phyloP scores from a whole-genome alignment of 306 rosid species.

The Vicia sativa region DNA sequence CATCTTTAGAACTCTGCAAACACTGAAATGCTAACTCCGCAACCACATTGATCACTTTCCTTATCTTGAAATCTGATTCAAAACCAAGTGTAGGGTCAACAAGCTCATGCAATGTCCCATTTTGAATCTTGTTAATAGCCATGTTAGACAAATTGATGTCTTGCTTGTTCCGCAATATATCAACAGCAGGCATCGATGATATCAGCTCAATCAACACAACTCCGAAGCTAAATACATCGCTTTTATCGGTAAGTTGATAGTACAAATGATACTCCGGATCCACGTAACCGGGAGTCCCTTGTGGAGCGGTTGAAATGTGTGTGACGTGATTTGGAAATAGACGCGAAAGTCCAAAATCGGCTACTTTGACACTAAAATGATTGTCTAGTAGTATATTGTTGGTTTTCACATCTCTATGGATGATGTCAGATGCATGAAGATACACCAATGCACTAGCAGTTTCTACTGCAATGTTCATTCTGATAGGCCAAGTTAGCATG shows the following conservation, averaged over 20 bases:
- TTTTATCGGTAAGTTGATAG: constrained; percentile 75
- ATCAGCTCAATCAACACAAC: constrained; percentile 81
- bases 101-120: constrained; percentile 55
- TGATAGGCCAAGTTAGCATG: constrained; percentile 36
- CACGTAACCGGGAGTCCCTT: constrained; percentile 55
- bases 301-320: constrained; percentile 55
- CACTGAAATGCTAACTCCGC: constrained; percentile 91
- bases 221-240: constrained; percentile 88
- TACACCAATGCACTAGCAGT: constrained; percentile 48
- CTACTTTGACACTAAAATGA: constrained; percentile 50
- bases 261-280: constrained; percentile 52
- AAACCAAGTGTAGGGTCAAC: constrained; percentile 68
- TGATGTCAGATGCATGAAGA: constrained; percentile 51
- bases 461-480: constrained; percentile 53
- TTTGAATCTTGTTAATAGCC: constrained; percentile 81
- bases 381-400: constrained; percentile 49
- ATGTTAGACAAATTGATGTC: constrained; percentile 77
- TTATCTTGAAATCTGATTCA: constrained; percentile 54
- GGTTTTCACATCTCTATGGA: constrained; percentile 53
- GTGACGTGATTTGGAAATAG: constrained; percentile 42
- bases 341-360: constrained; percentile 55
- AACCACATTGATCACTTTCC: constrained; percentile 59
- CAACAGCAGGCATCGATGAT: constrained; percentile 82
- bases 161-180: constrained; percentile 62
- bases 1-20: constrained; percentile 64